A percentile compares a stretch with the other conserved stretches of the same genome.
These are phyloP conservation scores for Penicillium rolfsii DNA, from an alignment of 2,329 filamentous ascomycete species.

Conservation along the genomic window DNA sequence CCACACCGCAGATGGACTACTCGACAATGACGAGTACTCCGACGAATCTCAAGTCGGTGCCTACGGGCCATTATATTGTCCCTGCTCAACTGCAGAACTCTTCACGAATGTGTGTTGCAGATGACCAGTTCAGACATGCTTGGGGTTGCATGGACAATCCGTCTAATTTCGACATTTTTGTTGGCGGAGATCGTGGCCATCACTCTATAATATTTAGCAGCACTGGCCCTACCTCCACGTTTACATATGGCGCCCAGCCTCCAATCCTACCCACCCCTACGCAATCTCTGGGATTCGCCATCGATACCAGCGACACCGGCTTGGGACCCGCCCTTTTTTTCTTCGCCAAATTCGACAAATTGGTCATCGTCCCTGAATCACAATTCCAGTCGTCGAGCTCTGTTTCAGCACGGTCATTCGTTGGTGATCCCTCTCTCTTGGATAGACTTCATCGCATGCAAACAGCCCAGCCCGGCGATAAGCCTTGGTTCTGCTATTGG, in stretches of 20 bases:
- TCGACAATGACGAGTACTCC: conserved; percentile 54
- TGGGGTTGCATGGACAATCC: conserved; percentile 54
- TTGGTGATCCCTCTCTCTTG: conserved; percentile 27
- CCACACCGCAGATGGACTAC: conserved; percentile 55
- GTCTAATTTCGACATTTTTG: conserved; percentile 37
- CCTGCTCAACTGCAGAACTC: conserved; percentile 53
- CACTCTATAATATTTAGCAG: conserved; percentile 45
- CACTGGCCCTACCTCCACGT: conserved; percentile 42
- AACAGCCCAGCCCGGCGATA: conserved; percentile 57
- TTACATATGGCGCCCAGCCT: conserved; percentile 66
- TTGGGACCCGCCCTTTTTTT: conserved; percentile 68
- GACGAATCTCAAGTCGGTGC: conserved; percentile 48
- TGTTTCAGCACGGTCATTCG: conserved; percentile 35
- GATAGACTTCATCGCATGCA: conserved; percentile 42
- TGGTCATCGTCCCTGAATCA: conserved; percentile 58
- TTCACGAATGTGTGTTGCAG: conserved; percentile 54
- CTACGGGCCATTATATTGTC: conserved; percentile 55
- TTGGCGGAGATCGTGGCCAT: conserved; percentile 31
- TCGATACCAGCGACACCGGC: conserved; percentile 59
- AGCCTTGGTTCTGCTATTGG: conserved; percentile 72
- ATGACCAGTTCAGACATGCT: conserved; percentile 49
- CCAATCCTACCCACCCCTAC: conserved; percentile 51
- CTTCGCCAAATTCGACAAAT: conserved; percentile 64
- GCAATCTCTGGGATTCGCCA: conserved; percentile 57
- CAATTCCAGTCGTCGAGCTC: conserved; percentile 35